Evolutionary conservation across 1,284 basidiomycete species (phyloP), one percentile per base, ranked within the genome.

Genomic region (Lignosus rhinocerotis): DNA sequence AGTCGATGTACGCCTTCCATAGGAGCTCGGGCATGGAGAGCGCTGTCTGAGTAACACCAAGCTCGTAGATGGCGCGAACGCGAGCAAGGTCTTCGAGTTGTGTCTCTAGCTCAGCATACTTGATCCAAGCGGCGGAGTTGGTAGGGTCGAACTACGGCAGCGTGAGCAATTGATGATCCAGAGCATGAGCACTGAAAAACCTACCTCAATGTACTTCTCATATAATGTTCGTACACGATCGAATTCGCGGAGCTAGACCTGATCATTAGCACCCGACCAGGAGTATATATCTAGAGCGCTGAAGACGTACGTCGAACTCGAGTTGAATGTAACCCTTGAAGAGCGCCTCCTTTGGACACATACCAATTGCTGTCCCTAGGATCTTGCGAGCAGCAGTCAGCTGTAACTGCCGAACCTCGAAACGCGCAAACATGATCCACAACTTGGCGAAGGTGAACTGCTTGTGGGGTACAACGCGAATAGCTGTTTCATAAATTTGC

Each of bases 1-100:
- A 94, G 76, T 99, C 96, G 76, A 99, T 94, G 75, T 95, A 99
- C 4, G 94, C 93, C 72, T 95, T 96, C 94, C 94, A 96, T n/a
- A 98, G 82, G 11, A 98, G 81, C 74, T 99, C 97, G 2, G 97
- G 97, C 94, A 98, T 98, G 57, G 97, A 95, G 42, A 99, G 80
- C n/a, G 88, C 87, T 0, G 83, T 75, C 70, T 99, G 97, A 3
- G 89, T 80, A n/a, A 96, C 86, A 3, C 93, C 97, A 39, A 99
- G 86, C 74, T 99, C 96, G 74, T 94, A 99, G 69, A 99, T 95
- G 3, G 88, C 96, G 14, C 98, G 90, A 2, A 95, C 93, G 47
- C 97, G 94, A 30, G 88, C 80, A 71, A 92, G 89, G 74, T 99
- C 97, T 73, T 94, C 93, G 1, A 99, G 83, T 54, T 93, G 92